Evolutionary conservation across 345 rosid species (phyloP).

Genomic region (Theobroma cacao): DNA sequence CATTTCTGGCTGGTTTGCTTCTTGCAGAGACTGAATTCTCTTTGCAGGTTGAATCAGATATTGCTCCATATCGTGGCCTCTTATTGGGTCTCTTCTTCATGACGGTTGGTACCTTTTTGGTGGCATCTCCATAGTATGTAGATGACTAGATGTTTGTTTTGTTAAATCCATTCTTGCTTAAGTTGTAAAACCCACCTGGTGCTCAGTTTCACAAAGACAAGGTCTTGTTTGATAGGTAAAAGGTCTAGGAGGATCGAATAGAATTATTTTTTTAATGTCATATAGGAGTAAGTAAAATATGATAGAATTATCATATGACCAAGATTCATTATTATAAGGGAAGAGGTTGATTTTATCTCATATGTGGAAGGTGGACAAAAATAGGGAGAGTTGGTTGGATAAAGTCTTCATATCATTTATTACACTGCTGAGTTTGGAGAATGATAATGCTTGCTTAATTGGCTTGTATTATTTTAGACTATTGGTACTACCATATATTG

Average conservation of each 20-base stretch:
- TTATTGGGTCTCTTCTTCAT: conserved; percentile 97
- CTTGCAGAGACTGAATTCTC: conserved; percentile 99
- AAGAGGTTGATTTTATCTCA: not conserved
- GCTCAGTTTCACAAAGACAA: not conserved
- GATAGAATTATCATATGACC: not conserved
- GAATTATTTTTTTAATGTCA: not conserved
- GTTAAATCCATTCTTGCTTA: not conserved
- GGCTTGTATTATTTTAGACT: conserved; percentile 12
- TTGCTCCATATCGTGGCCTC: conserved; percentile 99
- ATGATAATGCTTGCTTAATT: conserved; percentile 2
- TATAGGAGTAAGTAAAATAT: not conserved
- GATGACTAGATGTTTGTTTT: not conserved
- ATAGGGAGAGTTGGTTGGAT: not conserved
- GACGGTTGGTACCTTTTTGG: conserved; percentile 64
- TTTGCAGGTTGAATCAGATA: conserved; percentile 98
- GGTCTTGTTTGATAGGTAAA: not conserved
- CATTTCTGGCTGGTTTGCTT: conserved; percentile 96
- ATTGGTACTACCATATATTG: conserved; percentile 10
- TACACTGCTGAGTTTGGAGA: not conserved
- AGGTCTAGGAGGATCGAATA: not conserved
- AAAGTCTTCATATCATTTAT: not conserved
- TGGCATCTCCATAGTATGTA: not conserved
- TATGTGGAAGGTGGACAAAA: not conserved
- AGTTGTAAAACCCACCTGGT: conserved; percentile 3
- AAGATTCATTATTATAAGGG: not conserved